Evolutionary conservation across 2,329 filamentous ascomycete species (phyloP), one percentile per base, ranked within the genome.

Genomic region (Orbilia blumenaviensis): DNA sequence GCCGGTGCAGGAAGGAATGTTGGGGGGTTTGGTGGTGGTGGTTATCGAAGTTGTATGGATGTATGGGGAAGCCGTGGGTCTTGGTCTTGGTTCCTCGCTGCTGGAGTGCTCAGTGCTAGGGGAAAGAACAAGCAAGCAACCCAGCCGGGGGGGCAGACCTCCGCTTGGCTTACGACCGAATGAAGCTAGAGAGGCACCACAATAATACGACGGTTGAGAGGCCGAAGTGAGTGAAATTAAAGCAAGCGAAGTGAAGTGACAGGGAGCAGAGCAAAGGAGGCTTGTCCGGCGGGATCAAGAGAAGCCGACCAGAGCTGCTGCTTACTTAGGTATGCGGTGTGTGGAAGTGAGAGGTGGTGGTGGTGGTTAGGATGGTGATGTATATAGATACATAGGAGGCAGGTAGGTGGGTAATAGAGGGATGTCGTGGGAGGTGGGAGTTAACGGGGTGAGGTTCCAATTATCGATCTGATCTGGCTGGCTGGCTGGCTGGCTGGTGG

Each of bases 71-170:
- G 48, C 25, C 36, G 32, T 61, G 42, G 44, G 60, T 56, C 52
- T 48, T 44, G 18, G 63, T 34, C 50, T 67, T 60, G 54, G 44
- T 38, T n/a, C n/a, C n/a, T n/a, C n/a, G n/a, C n/a, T n/a, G n/a
- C n/a, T n/a, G n/a, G n/a, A n/a, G n/a, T n/a, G n/a, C n/a, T n/a
- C 14, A 44, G 63, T 38, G 41, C 56, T 32, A 29, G 16, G n/a
- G 34, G 48, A 8, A 52, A 2, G 18, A 44, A 36, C 36, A 54
- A 32, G 41, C 68, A 73, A 58, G 34, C 66, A 72, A 60, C 38
- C 69, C 61, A n/a, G n/a, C n/a, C n/a, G n/a, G n/a, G n/a, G n/a
- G n/a, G 54, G 52, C 52, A 44, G 68, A 60, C 44, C 62, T 74
- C 69, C 63, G 71, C 71, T 67, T 75, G 56, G 71, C 56, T 66